Conservation (phyloP, 1,139 yeast genomes). For the Williopsis jadinii region DNA sequence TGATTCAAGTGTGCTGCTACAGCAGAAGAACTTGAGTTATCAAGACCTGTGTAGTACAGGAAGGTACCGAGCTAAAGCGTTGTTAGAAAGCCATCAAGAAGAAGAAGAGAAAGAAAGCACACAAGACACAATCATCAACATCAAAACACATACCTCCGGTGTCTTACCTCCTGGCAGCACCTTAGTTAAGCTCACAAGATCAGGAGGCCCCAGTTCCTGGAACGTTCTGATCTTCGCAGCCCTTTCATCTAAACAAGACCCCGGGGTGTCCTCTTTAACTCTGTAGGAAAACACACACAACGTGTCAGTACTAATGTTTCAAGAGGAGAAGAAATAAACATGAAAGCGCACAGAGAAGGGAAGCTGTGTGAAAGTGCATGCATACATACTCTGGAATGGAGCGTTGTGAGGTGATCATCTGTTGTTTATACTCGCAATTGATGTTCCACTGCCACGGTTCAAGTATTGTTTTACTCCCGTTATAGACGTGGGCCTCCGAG, state of each 20-base stretch:
- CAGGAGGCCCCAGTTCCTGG: slow-evolving; percentile 82
- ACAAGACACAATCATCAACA: background rate
- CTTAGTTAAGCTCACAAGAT: slow-evolving; percentile 66
- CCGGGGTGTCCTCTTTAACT: slow-evolving; percentile 41
- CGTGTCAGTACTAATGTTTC: too few relatives aligned
- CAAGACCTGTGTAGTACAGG: slow-evolving; percentile 48
- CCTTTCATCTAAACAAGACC: slow-evolving; percentile 45
- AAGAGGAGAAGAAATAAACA: too few relatives aligned
- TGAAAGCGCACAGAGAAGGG: too few relatives aligned
- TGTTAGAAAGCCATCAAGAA: too few relatives aligned
- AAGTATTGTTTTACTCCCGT: too few relatives aligned
- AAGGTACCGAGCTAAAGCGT: slow-evolving; percentile 29
- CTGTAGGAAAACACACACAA: slow-evolving; percentile 16
- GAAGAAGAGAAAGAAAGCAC: too few relatives aligned
- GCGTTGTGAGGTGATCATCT: slow-evolving; percentile 35
- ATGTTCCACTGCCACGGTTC: too few relatives aligned
- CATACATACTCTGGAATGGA: slow-evolving; percentile 43
- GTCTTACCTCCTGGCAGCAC: slow-evolving; percentile 23
- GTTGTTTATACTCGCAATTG: background rate
- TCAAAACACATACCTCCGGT: slow-evolving; percentile 13
- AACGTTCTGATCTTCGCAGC: slow-evolving; percentile 38
- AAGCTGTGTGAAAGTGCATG: too few relatives aligned
- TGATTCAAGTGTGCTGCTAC: slow-evolving; percentile 76
- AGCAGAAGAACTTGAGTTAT: slow-evolving; percentile 57
- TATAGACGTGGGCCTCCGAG: too few relatives aligned